Evolutionary conservation across 1,284 basidiomycete genomes (phyloP), one percentile per base, ranked within the genome.

Genomic region (Apiotrichum laibachii): DNA sequence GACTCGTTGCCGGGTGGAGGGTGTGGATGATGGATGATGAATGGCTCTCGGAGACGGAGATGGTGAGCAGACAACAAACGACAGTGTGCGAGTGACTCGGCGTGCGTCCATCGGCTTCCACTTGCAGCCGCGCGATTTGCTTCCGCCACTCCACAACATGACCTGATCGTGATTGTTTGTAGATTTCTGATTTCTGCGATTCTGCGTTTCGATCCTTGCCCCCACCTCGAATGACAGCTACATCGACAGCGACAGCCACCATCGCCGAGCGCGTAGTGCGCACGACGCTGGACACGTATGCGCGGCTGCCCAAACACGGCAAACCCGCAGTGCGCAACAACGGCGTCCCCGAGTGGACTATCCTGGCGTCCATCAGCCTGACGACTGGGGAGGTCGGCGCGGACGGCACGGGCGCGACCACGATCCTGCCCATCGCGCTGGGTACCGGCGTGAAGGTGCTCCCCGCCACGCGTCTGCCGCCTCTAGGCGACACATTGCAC

Each of bases 381-480:
- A 46, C 47, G 4, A 1, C 13, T 0, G 50, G 39, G 2, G 19
- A 16, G 31, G 39, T 22, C 9, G 22, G 18, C 12, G 34, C 15
- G 1, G 11, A 40, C 19, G 1, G 39, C 5, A 7, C 35, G 35
- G n/a, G 42, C 0, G n/a, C 49, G 26, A 9, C 22, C 19, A 10
- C 26, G 8, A 52, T 69, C 45, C 83, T 86, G 62, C 79, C 86
- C 54, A 83, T 93, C 44, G 85, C 88, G 35, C 72, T 92, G 15
- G 89, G 85, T 0, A 90, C 92, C 2, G 93, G 94, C 10, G 87
- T 88, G 10, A 96, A 95, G 79, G 92, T 89, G 66, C 83, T 94
- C 0, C 90, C 93, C 0, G 82, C 80, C 15, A 68, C 76, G 1
- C 82, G 82, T 50, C 80, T 92, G 0, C 86, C 90, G 0, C 69